These are phyloP conservation scores for Metschnikowia dekortorum DNA, from an alignment of 805 yeast genomes.

Conservation along the genomic window DNA sequence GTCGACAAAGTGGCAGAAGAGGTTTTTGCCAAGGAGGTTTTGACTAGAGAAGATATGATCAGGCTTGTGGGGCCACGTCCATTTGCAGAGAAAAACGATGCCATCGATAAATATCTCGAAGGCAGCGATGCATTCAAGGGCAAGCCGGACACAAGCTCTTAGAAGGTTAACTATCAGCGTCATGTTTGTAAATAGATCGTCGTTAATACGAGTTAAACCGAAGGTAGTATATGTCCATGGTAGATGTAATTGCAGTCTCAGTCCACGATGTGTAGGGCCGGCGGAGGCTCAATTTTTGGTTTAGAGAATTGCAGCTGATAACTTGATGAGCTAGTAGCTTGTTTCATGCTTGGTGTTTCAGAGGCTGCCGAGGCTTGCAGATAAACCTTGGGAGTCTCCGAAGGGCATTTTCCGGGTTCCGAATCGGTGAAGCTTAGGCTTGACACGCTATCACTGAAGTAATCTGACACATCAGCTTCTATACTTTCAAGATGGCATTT, in stretches of 20 bases:
- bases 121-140: constrained; percentile 40
- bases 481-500: background rate
- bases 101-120: constrained; percentile 82
- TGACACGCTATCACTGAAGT: constrained; percentile 11
- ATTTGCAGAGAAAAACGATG: constrained; percentile 74
- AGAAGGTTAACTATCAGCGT: background rate
- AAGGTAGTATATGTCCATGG: background rate
- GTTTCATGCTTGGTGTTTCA: background rate
- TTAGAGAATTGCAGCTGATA: background rate
- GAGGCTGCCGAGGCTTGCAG: background rate
- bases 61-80: constrained; percentile 73
- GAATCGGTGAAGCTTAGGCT: constrained; percentile 6
- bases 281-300: background rate
- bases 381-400: background rate
- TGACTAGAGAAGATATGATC: constrained; percentile 78
- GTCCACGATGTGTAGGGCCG: constrained; percentile 1
- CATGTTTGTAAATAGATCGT: background rate
- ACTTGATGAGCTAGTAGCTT: background rate
- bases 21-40: constrained; percentile 66
- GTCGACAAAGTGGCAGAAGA: constrained; percentile 73
- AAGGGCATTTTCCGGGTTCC: background rate
- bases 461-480: constrained; percentile 4
- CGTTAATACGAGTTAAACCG: background rate
- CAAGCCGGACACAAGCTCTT: constrained; percentile 16
- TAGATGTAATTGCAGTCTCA: background rate